These are phyloP conservation scores for Hypoxylon sp. DNA, from an alignment of 2,329 filamentous ascomycete genomes.

Conservation along the genomic window DNA sequence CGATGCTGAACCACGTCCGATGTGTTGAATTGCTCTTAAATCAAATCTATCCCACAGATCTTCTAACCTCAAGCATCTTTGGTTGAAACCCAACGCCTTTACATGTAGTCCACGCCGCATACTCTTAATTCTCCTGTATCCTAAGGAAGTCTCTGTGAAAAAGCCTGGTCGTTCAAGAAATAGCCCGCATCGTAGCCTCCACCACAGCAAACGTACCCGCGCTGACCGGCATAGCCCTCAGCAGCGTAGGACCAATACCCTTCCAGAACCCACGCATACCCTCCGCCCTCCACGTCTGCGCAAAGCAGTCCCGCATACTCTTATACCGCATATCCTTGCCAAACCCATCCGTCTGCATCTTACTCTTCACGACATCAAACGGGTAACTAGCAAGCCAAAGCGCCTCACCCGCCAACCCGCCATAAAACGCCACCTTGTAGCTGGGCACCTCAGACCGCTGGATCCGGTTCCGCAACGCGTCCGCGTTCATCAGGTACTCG, in stretches of 20 bases:
- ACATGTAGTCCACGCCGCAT: neutral
- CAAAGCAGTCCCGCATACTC: constrained; percentile 91
- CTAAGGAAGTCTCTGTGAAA: neutral
- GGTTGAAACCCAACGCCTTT: constrained; percentile 40
- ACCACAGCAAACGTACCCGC: constrained; percentile 96
- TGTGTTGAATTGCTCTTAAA: constrained; percentile 44
- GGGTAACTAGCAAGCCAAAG: constrained; percentile 96
- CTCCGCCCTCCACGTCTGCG: constrained; percentile 82
- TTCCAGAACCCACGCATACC: constrained; percentile 93
- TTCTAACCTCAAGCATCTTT: constrained; percentile 34
- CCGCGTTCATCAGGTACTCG: constrained; percentile 95
- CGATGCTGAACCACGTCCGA: constrained; percentile 15
- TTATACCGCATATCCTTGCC: constrained; percentile 78
- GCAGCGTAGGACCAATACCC: constrained; percentile 88
- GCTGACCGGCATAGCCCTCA: constrained; percentile 97
- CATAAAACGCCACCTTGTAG: constrained; percentile 91
- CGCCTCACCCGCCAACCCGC: constrained; percentile 92
- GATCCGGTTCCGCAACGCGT: constrained; percentile 83
- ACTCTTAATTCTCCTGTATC: too few species aligned
- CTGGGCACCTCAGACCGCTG: constrained; percentile 83
- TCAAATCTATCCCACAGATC: constrained; percentile 30
- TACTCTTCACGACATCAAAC: constrained; percentile 98
- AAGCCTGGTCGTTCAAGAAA: constrained; percentile 57
- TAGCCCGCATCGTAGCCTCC: constrained; percentile 75
- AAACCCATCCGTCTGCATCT: constrained; percentile 99